Evolutionary conservation across 2,329 filamentous ascomycete genomes (phyloP).

Genomic region (Colletotrichum sp.): DNA sequence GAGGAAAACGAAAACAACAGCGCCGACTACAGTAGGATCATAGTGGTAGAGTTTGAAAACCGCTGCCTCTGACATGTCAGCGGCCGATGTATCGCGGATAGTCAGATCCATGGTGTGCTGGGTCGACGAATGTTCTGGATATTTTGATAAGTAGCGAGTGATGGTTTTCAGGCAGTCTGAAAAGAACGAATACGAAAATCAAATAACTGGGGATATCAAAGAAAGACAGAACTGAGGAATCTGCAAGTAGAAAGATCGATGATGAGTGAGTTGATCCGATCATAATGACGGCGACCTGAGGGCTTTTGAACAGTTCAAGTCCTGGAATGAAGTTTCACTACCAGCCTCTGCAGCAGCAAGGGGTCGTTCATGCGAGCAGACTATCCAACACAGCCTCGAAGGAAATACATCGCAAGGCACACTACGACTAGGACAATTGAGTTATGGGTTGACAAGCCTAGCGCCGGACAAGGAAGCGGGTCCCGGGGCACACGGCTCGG

Average conservation of each 20-base stretch:
- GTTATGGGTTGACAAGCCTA: background rate
- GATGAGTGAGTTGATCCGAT: background rate
- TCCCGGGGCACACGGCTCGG: background rate
- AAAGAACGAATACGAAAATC: background rate
- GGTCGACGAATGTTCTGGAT: background rate
- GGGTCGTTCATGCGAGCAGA: background rate
- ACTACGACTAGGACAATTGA: background rate
- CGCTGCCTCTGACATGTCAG: background rate
- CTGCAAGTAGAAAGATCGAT: background rate
- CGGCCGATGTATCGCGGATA: background rate
- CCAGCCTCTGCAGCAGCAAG: background rate
- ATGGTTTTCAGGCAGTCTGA: background rate
- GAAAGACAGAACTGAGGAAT: background rate
- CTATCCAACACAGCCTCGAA: background rate
- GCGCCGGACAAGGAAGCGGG: background rate
- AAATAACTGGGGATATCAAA: background rate
- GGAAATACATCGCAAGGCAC: background rate
- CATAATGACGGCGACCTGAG: background rate
- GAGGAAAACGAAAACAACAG: conserved; percentile 45
- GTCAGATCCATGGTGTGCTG: background rate
- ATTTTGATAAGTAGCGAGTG: background rate
- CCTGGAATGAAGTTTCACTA: background rate
- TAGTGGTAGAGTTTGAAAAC: conserved; percentile 47
- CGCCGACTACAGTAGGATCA: conserved; percentile 47
- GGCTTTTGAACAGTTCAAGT: background rate